phyloP scores from a whole-genome alignment of 768 basidiomycete species.

The Leccinum barrowsii region DNA sequence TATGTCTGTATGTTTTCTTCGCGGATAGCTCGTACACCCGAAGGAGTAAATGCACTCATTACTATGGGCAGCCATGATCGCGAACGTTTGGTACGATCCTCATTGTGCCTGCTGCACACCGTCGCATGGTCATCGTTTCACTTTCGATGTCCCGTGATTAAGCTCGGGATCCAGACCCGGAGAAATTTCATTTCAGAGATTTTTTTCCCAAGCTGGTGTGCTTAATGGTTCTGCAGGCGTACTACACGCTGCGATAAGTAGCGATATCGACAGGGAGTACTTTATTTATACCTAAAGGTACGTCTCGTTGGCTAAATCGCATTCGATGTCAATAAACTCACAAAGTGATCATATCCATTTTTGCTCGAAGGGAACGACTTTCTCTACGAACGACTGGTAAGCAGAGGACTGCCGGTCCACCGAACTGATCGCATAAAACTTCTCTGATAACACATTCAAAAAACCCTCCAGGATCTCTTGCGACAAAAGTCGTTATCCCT shows the following conservation, averaged over 20 bases:
- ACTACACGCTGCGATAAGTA: too few species aligned
- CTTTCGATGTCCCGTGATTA: slow-evolving; percentile 10
- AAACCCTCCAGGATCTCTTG: slow-evolving; percentile 1
- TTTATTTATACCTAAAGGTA: too few species aligned
- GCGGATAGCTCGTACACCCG: neutral
- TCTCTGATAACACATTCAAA: neutral
- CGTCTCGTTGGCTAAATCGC: too few species aligned
- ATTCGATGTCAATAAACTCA: too few species aligned
- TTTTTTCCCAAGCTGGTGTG: too few species aligned
- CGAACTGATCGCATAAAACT: neutral
- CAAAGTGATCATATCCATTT: too few species aligned
- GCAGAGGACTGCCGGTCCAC: neutral
- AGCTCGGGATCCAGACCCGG: slow-evolving; percentile 6
- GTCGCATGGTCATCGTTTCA: neutral
- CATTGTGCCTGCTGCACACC: too few species aligned
- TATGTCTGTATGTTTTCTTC: neutral
- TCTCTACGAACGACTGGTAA: slow-evolving; percentile 9
- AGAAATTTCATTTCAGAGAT: slow-evolving; percentile 6
- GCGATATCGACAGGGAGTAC: too few species aligned
- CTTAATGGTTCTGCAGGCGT: too few species aligned
- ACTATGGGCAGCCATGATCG: slow-evolving; percentile 5
- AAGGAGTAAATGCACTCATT: neutral
- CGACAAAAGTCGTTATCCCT: slow-evolving; percentile 10
- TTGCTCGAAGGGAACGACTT: too few species aligned
- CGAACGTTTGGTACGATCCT: slow-evolving; percentile 7